A percentile compares a stretch with the other conserved stretches of the same genome.
Evolutionary conservation across 345 rosid genomes (phyloP).

Genomic region (Hibiscus trionum): DNA sequence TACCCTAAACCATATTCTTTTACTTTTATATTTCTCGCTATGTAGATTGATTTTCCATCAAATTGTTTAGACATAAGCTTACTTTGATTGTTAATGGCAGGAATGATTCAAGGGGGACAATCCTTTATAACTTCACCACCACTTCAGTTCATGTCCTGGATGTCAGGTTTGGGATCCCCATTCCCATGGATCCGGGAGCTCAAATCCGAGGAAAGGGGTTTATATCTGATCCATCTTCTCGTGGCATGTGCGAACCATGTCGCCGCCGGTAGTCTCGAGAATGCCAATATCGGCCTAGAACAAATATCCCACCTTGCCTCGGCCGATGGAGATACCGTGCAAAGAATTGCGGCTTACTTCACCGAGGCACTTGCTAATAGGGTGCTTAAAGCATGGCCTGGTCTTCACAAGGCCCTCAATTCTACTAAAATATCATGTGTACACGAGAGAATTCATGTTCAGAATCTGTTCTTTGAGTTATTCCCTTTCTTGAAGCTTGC

Average conservation of each 20-base stretch:
- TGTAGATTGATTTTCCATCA: background rate
- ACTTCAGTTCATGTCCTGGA: constrained; percentile 44
- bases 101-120: constrained; percentile 51
- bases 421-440: constrained; percentile 39
- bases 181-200: constrained; percentile 51
- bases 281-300: constrained; percentile 53
- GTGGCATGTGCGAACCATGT: constrained; percentile 52
- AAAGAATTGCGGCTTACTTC: constrained; percentile 72
- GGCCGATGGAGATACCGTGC: constrained; percentile 63
- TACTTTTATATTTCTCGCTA: background rate
- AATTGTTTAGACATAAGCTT: background rate
- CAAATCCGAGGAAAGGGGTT: constrained; percentile 59
- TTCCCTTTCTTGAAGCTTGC: constrained; percentile 54
- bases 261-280: constrained; percentile 52
- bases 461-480: constrained; percentile 52
- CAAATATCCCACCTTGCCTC: constrained; percentile 61
- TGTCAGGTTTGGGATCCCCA: constrained; percentile 62
- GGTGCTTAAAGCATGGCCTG: constrained; percentile 63
- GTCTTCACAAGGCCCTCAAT: constrained; percentile 59
- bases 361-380: constrained; percentile 60
- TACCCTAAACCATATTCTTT: too few relatives aligned
- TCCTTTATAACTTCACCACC: constrained; percentile 47
- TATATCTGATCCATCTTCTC: constrained; percentile 54
- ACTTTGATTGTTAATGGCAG: constrained; percentile 21
- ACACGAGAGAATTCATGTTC: constrained; percentile 44